A percentile compares a stretch with the other conserved stretches of the same genome.
These are phyloP conservation scores for Calonectria fujianensis DNA, from an alignment of 2,329 filamentous ascomycete species.

Conservation along the genomic window DNA sequence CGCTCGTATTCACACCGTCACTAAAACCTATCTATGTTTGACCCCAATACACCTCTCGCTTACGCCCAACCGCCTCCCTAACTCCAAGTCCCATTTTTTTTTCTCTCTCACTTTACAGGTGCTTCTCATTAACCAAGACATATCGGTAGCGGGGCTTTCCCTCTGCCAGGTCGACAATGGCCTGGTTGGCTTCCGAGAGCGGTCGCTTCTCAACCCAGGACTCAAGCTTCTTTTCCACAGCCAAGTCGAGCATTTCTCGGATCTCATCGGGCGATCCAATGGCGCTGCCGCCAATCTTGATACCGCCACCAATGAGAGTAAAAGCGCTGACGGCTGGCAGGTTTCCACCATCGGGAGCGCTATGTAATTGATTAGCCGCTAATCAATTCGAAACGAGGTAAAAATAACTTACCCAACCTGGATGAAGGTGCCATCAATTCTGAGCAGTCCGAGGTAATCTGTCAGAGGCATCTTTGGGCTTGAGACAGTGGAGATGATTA, in stretches of 20 bases:
- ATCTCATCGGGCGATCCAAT: conserved; percentile 73
- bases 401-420: conserved; percentile 68
- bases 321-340: conserved; percentile 37
- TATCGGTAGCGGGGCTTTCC: conserved; percentile 72
- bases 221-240: conserved; percentile 72
- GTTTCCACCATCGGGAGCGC: conserved; percentile 53
- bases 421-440: conserved; percentile 73
- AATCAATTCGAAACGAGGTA: background rate
- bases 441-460: conserved; percentile 58
- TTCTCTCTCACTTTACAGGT: conserved; percentile 1
- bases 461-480: conserved; percentile 45
- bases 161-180: conserved; percentile 73
- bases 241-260: conserved; percentile 74
- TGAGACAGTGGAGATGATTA: conserved; percentile 80
- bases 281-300: conserved; percentile 57
- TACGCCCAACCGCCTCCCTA: background rate
- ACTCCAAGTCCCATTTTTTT: background rate
- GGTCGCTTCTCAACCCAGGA: conserved; percentile 73
- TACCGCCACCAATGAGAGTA: conserved; percentile 20
- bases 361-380: conserved; percentile 22
- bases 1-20: background rate
- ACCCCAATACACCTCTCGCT: background rate
- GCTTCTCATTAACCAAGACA: conserved; percentile 55
- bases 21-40: background rate
- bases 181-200: conserved; percentile 73